Conservation (phyloP, 805 yeast genomes). For the Pichia kluyveri region DNA sequence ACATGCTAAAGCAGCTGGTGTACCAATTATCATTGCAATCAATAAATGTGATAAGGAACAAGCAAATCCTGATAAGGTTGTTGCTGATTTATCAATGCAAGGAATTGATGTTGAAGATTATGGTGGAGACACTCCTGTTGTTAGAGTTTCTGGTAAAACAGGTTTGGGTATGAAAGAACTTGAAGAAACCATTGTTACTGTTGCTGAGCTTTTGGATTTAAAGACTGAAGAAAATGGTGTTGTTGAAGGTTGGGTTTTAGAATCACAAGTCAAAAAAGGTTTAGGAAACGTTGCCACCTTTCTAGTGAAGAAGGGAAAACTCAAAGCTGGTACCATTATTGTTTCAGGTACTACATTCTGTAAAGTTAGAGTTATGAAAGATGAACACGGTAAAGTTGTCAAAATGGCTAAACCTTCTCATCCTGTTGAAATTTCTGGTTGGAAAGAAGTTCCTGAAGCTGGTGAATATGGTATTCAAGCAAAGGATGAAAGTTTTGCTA, state of each 20-base stretch:
- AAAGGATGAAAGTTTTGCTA: conserved; percentile 62
- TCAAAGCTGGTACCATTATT: conserved; percentile 60
- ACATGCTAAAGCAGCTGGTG: conserved; percentile 77
- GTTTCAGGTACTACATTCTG: conserved; percentile 87
- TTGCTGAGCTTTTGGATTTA: conserved; percentile 77
- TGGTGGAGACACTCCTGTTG: conserved; percentile 92
- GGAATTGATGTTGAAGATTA: conserved; percentile 84
- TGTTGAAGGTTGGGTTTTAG: conserved; percentile 83
- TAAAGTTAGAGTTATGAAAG: conserved; percentile 68
- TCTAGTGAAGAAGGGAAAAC: conserved; percentile 68
- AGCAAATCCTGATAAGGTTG: conserved; percentile 64
- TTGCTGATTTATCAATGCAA: conserved; percentile 64
- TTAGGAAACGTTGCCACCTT: conserved; percentile 83
- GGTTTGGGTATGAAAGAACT: conserved; percentile 84
- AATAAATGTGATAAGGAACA: conserved; percentile 85
- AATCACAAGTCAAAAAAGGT: conserved; percentile 73
- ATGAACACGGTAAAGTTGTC: conserved; percentile 59
- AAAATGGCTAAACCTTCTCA: conserved; percentile 74
- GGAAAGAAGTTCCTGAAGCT: conserved; percentile 89
- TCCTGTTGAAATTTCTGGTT: conserved; percentile 87
- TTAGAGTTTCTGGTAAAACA: conserved; percentile 79
- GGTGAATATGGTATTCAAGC: conserved; percentile 83
- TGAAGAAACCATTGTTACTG: conserved; percentile 80
- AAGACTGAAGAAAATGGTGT: conserved; percentile 47
- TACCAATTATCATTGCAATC: conserved; percentile 82